These are phyloP conservation scores for Populus pruinosa DNA, from an alignment of 345 rosid genomes.

Conservation along the genomic window DNA sequence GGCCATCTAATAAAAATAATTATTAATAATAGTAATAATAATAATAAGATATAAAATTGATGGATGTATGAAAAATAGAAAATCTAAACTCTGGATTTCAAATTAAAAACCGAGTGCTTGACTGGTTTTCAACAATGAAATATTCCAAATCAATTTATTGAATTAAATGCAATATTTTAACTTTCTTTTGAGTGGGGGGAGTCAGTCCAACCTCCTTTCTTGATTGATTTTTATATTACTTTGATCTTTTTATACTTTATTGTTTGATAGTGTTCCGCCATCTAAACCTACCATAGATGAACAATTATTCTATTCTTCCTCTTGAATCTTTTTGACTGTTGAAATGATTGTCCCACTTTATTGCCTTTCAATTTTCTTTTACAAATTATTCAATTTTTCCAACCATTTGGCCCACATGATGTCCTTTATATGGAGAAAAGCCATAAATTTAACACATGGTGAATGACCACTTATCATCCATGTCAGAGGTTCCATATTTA, in stretches of 20 bases:
- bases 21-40: too few species aligned
- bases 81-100: background rate
- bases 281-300: conserved; percentile 9
- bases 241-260: conserved; percentile 10
- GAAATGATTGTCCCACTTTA: conserved; percentile 23
- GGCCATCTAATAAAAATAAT: too few species aligned
- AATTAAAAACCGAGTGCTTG: conserved; percentile 18
- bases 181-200: conserved; percentile 11
- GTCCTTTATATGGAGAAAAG: background rate
- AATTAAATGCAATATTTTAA: background rate
- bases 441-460: background rate
- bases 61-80: background rate
- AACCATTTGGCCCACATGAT: background rate
- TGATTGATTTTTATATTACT: conserved; percentile 14
- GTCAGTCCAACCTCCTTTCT: conserved; percentile 20
- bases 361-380: background rate
- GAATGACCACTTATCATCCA: background rate
- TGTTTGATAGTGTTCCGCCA: conserved; percentile 9
- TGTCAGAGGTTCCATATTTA: background rate
- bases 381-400: background rate
- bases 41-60: background rate
- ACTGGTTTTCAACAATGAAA: conserved; percentile 24
- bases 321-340: conserved; percentile 25
- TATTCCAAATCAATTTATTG: background rate
- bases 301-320: conserved; percentile 16